Base-by-base conservation (phyloP, 495 filamentous ascomycete genomes). In the Talaromyces adpressus region DNA sequence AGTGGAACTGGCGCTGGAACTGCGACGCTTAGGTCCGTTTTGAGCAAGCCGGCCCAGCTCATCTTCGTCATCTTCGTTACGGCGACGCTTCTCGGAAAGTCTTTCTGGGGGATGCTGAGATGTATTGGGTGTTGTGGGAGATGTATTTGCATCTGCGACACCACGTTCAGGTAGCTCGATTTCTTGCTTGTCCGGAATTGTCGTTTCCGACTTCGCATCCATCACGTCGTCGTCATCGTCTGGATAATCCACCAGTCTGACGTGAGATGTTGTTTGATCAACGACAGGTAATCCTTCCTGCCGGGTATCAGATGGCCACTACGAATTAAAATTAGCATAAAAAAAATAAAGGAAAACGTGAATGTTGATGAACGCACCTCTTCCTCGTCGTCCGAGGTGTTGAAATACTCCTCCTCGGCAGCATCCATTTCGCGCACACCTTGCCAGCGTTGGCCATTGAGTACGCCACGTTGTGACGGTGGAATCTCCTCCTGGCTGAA, bases 391-490 rank as follows among this genome's bases (percentile, higher is more conserved):
- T 96, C 92, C 3, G 87, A 89, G 9, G 86, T 88, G 72, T 95
- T 93, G 82, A 96, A 98, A 73, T 98, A 98, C 32, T 91, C 91
- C 67, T 97, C 93, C 73, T 98, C 91, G 2, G 86, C 86, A 22
- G 87, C 81, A 71, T 98, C 95, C 78, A 93, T 83, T 65, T 97
- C 94, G 74, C 85, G 89, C 57, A 91, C 81, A 8, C 87, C 90
- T 66, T 86, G 86, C 82, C 91, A 93, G 63, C 87, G 79, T 32
- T 85, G 84, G 25, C 88, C 89, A 62, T 87, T 90, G 49, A 85
- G 69, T 23, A 81, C 83, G 29, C 81, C 82, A 68, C 85, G 78
- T 67, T 68, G 80, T 36, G 70, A 78, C 63, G 68, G 83, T 70
- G 56, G 85, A 6, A 64, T 72, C 16, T 79, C 78, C 49, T 84